Evolutionary conservation across 148 eudicot genomes (phyloP).

Genomic region (Spergularia marina): DNA sequence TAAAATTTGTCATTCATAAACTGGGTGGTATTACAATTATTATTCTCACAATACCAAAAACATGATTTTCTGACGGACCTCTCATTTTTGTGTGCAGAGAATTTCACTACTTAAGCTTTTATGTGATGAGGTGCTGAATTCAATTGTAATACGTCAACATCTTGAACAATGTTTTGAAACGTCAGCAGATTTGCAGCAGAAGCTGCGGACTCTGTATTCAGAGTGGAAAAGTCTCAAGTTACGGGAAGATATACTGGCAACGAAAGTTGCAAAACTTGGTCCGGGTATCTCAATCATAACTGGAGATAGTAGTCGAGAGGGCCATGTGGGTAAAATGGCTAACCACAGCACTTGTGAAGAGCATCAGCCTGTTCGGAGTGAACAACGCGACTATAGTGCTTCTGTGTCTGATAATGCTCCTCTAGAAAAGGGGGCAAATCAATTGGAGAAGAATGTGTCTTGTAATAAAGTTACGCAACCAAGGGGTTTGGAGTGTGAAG

Average conservation of each 20-base stretch:
- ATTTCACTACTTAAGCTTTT: constrained; percentile 47
- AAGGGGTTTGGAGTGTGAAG: constrained; percentile 27
- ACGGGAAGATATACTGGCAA: constrained; percentile 43
- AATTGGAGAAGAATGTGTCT: constrained; percentile 24
- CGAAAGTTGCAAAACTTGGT: constrained; percentile 31
- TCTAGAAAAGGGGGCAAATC: constrained; percentile 17
- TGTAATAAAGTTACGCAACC: constrained; percentile 22
- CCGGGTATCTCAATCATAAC: constrained; percentile 13
- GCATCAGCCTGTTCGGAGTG: constrained; percentile 22
- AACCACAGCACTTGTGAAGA: constrained; percentile 21
- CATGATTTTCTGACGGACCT: not conserved
- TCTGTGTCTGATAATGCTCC: constrained; percentile 15
- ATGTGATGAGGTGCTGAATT: constrained; percentile 58
- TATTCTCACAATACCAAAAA: not conserved
- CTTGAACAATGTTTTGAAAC: constrained; percentile 49
- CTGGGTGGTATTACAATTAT: not conserved
- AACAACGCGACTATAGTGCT: constrained; percentile 17
- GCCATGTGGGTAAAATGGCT: constrained; percentile 10
- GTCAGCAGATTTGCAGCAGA: constrained; percentile 50
- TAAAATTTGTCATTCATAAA: not conserved
- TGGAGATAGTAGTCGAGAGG: constrained; percentile 24
- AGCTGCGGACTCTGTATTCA: constrained; percentile 41
- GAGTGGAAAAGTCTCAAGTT: constrained; percentile 48
- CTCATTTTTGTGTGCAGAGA: constrained; percentile 41
- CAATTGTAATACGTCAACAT: constrained; percentile 49